Base-by-base conservation (phyloP, 75 land plant species). In the Adiantum capillusveneris region DNA sequence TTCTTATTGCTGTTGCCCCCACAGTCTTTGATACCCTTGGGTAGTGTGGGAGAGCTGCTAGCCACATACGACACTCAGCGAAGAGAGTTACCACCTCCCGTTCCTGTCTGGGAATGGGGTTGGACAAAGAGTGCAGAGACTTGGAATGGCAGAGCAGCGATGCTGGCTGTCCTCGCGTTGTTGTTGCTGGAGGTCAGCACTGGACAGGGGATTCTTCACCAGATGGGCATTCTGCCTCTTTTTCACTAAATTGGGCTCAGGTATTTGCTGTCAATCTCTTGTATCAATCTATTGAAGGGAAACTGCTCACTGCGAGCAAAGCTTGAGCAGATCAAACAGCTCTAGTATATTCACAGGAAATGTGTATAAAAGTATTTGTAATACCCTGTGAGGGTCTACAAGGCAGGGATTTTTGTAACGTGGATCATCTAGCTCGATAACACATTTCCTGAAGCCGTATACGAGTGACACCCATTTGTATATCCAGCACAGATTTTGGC, bases 51-150 rank as follows among this genome's bases (percentile, higher is more conserved):
- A 71, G 87, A 95, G 79, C 79, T 95, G 39, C 72, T 95, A 36
- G 99, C 99, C 52, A 82, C 89, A 9, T 95, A 95, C 65, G 99
- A 95, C 66, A 78, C 92, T n/a, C 83, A 87, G 48, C 86, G 97
- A 6, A 75, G 84, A 42, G 92, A 91, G 69, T 75, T 90, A 12
- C 99, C 98, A 11, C 84, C 99, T 11, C 99, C 99, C n/a, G 96
- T 95, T 24, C 67, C 74, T n/a, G 73, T 95, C 7, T 95, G 99
- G 99, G 83, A 95, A 75, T 95, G 99, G 99, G 99, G 99, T 36
- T 95, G 97, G 97, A 95, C 99, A 0, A 95, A 82, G 62, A 95
- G 99, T 58, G 99, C 99, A 0, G 99, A 95, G 57, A 95, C 99
- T 18, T 95, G 99, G 99, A 95, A 95, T 62, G 99, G 99, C 29